Percentiles rank a stretch among this genome's conserved stretches.
phyloP scores from a whole-genome alignment of 257 asterid species.

The Capsicum rhomboideum region DNA sequence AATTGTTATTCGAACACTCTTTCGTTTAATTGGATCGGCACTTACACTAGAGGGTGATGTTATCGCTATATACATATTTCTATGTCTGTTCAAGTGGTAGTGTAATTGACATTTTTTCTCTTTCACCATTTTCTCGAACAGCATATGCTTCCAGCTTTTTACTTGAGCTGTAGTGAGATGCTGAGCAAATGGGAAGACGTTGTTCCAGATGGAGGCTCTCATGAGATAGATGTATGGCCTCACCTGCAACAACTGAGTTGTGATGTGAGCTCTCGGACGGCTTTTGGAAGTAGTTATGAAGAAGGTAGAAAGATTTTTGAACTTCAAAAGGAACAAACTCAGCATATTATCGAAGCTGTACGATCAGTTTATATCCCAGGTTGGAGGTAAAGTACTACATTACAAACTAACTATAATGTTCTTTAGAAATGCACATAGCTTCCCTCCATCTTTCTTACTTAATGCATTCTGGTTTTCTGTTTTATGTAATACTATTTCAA shows the following conservation, averaged over 20 bases:
- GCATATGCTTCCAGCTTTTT: constrained; percentile 37
- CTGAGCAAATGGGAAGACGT: constrained; percentile 2
- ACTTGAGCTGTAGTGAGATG: constrained; percentile 24
- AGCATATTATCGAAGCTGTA: not conserved
- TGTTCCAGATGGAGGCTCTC: not conserved
- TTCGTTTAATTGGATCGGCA: not conserved
- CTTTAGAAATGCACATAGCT: too few species aligned
- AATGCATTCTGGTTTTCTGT: too few species aligned
- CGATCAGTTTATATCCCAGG: not conserved
- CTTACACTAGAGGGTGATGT: not conserved
- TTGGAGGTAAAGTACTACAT: too few species aligned
- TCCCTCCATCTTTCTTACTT: too few species aligned
- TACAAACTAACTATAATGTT: too few species aligned
- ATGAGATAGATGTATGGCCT: constrained; percentile 31
- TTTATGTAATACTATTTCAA: too few species aligned
- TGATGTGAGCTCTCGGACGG: constrained; percentile 41
- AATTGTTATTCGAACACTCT: not conserved
- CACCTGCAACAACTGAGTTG: constrained; percentile 14
- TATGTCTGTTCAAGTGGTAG: not conserved
- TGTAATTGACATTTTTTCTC: not conserved
- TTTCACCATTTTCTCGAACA: not conserved
- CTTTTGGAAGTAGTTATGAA: constrained; percentile 43
- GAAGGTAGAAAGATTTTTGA: constrained; percentile 41
- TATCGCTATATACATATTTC: not conserved
- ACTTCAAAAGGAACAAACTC: constrained; percentile 17